phyloP scores from a whole-genome alignment of 495 filamentous ascomycete genomes.

The Pyrenula massariospora region DNA sequence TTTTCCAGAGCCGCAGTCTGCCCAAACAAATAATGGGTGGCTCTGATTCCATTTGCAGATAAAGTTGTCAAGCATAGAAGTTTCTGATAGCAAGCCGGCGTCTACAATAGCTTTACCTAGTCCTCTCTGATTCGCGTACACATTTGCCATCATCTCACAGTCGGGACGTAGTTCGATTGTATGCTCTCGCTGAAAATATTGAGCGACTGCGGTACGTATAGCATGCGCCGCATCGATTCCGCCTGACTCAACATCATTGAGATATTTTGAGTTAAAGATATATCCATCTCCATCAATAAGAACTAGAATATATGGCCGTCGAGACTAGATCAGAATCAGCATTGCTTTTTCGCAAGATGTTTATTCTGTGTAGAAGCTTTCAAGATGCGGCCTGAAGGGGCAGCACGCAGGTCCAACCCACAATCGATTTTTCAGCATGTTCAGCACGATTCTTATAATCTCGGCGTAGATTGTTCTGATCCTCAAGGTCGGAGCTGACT shows the following conservation, averaged over 20 bases:
- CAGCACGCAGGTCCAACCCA: background rate
- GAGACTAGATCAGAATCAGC: background rate
- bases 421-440: background rate
- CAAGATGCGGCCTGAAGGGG: background rate
- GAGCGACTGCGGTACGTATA: background rate
- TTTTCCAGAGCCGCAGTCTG: background rate
- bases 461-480: background rate
- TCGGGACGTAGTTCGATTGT: background rate
- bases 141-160: background rate
- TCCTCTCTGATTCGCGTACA: background rate
- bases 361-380: background rate
- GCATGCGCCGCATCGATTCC: background rate
- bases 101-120: background rate
- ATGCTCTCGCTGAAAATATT: background rate
- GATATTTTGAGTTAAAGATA: background rate
- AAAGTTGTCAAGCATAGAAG: background rate
- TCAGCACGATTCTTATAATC: background rate
- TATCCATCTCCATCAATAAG: background rate
- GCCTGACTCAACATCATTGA: background rate
- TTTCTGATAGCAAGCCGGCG: background rate
- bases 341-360: background rate
- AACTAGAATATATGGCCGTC: background rate
- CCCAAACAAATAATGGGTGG: background rate
- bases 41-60: slow-evolving; percentile 1
- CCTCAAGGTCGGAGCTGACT: background rate